Evolutionary conservation across 208 protist genomes (phyloP).

Genomic region (Blastocrithidia nonstop): DNA sequence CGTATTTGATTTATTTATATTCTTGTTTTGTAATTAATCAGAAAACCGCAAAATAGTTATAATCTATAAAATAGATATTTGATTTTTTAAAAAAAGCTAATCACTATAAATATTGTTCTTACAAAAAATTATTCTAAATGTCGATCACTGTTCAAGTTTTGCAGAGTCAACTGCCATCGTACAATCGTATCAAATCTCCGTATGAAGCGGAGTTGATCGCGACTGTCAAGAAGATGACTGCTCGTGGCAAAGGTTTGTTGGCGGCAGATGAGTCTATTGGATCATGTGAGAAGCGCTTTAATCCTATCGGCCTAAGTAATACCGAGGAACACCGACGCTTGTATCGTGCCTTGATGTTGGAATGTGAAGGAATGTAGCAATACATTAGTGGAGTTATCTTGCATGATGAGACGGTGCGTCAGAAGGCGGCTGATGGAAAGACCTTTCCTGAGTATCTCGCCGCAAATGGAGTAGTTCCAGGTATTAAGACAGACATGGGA

Average conservation of each 20-base stretch:
- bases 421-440: slow-evolving; percentile 76
- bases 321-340: slow-evolving; percentile 86
- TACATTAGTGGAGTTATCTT: slow-evolving; percentile 95
- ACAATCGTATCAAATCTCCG: slow-evolving; percentile 66
- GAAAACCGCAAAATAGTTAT: no score
- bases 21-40: no score
- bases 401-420: slow-evolving; percentile 92
- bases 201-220: slow-evolving; percentile 57
- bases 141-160: slow-evolving; percentile 51
- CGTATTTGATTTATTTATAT: no score
- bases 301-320: slow-evolving; percentile 90
- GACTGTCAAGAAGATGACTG: slow-evolving; percentile 50
- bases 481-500: slow-evolving; percentile 93
- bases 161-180: slow-evolving; percentile 62
- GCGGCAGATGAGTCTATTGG: slow-evolving; percentile 92
- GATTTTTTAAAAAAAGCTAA: no score
- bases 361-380: slow-evolving; percentile 59
- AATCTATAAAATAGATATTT: no score
- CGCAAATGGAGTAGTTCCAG: slow-evolving; percentile 75
- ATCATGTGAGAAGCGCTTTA: slow-evolving; percentile 93
- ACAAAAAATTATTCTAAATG: no score
- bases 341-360: slow-evolving; percentile 88
- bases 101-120: no score
- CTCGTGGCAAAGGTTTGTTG: slow-evolving; percentile 92
- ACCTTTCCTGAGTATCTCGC: slow-evolving; percentile 79